Conservation (phyloP, 257 asterid species). For the Nicotiana noctiflora region DNA sequence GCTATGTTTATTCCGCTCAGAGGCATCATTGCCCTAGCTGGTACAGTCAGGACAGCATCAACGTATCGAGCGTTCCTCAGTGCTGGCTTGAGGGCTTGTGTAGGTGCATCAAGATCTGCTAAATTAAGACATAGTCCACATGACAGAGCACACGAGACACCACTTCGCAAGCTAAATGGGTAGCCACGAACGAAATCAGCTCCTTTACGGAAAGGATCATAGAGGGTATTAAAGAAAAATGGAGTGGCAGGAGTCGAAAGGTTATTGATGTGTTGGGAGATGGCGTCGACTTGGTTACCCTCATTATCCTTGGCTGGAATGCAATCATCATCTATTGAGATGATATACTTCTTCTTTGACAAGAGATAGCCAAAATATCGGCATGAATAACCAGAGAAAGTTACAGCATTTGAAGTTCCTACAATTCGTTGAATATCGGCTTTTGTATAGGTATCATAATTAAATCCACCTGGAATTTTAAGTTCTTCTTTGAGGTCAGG, state of each 20-base stretch:
- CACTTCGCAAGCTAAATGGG: slow-evolving; percentile 83
- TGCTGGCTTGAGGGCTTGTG: slow-evolving; percentile 71
- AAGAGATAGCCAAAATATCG: slow-evolving; percentile 87
- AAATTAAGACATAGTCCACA: slow-evolving; percentile 90
- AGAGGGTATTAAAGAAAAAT: slow-evolving; percentile 82
- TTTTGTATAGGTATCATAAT: slow-evolving; percentile 45
- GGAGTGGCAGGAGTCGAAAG: slow-evolving; percentile 87
- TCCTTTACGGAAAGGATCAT: slow-evolving; percentile 74
- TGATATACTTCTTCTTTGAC: slow-evolving; percentile 59
- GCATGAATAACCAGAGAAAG: slow-evolving; percentile 77
- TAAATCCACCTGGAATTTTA: slow-evolving; percentile 59
- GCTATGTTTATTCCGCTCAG: slow-evolving; percentile 77
- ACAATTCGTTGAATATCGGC: slow-evolving; percentile 56
- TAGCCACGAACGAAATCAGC: slow-evolving; percentile 91
- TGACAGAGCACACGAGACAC: slow-evolving; percentile 80
- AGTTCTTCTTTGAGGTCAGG: slow-evolving; percentile 74
- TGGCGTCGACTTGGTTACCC: slow-evolving; percentile 40
- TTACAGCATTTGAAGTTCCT: slow-evolving; percentile 38
- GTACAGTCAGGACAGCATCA: slow-evolving; percentile 82
- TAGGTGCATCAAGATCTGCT: slow-evolving; percentile 89
- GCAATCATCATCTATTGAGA: slow-evolving; percentile 84
- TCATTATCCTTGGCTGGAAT: slow-evolving; percentile 56
- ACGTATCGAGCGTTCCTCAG: slow-evolving; percentile 64
- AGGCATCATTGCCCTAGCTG: slow-evolving; percentile 62
- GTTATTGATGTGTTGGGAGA: slow-evolving; percentile 64